Evolutionary conservation across 257 asterid genomes (phyloP).

Genomic region (Solanum commersonii): DNA sequence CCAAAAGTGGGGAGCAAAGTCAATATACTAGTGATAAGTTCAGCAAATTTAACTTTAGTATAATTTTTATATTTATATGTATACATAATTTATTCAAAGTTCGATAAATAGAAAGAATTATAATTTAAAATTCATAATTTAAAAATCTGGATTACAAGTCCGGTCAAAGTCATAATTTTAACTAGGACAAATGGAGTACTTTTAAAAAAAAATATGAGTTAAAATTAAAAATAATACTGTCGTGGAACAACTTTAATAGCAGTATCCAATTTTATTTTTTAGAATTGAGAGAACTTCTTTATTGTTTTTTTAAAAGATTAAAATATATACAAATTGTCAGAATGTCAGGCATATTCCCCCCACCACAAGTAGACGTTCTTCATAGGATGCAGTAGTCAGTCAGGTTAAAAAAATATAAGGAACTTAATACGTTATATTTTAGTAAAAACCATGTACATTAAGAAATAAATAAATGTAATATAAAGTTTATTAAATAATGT

Average conservation of each 20-base stretch:
- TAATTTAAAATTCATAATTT: not conserved
- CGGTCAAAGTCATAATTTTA: not conserved
- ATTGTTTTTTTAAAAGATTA: not conserved
- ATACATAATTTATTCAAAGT: not conserved
- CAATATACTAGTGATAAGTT: not conserved
- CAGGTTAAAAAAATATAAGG: not conserved
- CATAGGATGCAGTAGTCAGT: not conserved
- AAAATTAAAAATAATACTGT: not conserved
- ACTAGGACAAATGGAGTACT: not conserved
- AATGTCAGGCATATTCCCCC: conserved; percentile 5
- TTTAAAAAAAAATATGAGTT: not conserved
- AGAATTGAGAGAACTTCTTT: not conserved
- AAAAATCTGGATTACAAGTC: not conserved
- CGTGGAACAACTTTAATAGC: not conserved
- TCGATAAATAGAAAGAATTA: not conserved
- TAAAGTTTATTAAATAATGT: too few species aligned
- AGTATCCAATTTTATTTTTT: not conserved
- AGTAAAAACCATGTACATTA: not conserved
- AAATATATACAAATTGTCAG: not conserved
- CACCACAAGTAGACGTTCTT: not conserved
- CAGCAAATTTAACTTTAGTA: not conserved
- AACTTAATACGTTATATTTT: not conserved
- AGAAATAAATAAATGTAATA: too few species aligned
- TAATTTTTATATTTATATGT: not conserved
- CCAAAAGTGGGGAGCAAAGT: not conserved